A percentile compares a stretch with the other conserved stretches of the same genome.
phyloP scores from a whole-genome alignment of 352 stramenopile species.

The Globisporangium cederbergense region DNA sequence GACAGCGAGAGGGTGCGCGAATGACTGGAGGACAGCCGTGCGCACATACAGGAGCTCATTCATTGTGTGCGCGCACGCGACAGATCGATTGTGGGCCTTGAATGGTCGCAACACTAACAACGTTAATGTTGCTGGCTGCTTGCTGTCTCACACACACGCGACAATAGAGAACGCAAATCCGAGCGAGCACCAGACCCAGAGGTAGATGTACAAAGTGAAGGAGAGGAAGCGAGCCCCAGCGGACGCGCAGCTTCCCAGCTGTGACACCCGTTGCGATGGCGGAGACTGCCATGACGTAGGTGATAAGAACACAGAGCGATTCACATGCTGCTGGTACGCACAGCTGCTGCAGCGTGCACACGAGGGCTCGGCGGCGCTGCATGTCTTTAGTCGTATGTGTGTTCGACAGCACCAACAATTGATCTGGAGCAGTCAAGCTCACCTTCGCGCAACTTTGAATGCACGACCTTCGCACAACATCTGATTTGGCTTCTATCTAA shows the following conservation, averaged over 20 bases:
- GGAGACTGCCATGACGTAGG: not conserved
- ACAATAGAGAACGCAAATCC: too few relatives aligned
- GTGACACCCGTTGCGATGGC: too few relatives aligned
- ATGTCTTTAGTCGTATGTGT: not conserved
- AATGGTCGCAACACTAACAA: not conserved
- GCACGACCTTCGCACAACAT: too few relatives aligned
- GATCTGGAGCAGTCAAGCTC: not conserved
- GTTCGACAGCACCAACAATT: not conserved
- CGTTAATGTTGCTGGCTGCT: too few relatives aligned
- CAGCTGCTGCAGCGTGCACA: slow-evolving; percentile 8
- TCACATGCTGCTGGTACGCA: not conserved
- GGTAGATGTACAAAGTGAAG: too few relatives aligned
- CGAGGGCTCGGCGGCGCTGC: slow-evolving; percentile 3
- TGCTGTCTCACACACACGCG: too few relatives aligned
- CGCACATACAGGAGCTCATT: not conserved
- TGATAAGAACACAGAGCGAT: not conserved
- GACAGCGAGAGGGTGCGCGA: not conserved
- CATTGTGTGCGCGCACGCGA: not conserved
- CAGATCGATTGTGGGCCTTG: too few relatives aligned
- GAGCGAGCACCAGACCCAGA: too few relatives aligned
- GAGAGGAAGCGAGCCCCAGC: too few relatives aligned
- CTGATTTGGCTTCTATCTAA: too few relatives aligned
- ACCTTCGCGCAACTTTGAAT: not conserved
- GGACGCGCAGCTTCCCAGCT: too few relatives aligned
- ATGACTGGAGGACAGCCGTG: not conserved